Percentiles rank a stretch among this genome's conserved stretches.
Evolutionary conservation across 768 basidiomycete species (phyloP).

Genomic region (Hygrophoropsis aurantiaca): DNA sequence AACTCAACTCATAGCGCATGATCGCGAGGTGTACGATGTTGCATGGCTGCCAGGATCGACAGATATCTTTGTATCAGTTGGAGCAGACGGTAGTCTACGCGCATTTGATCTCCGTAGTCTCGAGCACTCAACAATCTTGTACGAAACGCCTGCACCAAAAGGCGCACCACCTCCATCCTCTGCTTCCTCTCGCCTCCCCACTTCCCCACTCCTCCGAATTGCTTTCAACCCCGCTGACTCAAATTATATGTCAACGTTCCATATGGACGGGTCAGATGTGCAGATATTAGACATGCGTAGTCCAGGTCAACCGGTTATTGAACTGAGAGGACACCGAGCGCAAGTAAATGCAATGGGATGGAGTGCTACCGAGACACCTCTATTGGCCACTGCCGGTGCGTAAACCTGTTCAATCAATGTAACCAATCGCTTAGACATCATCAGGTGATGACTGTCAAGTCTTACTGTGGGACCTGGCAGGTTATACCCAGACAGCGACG

Average conservation of each 20-base stretch:
- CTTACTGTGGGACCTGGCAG: conserved; percentile 87
- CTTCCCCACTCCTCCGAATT: conserved; percentile 81
- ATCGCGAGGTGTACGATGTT: conserved; percentile 94
- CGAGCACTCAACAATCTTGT: conserved; percentile 97
- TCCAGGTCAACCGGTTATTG: conserved; percentile 93
- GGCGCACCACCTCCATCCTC: conserved; percentile 59
- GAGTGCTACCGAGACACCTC: conserved; percentile 81
- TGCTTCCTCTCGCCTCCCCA: conserved; percentile 64
- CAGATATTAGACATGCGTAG: conserved; percentile 97
- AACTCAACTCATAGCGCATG: conserved; percentile 96
- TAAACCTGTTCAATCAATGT: conserved; percentile 10
- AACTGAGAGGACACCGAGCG: conserved; percentile 79
- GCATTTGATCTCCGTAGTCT: conserved; percentile 96
- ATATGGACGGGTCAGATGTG: conserved; percentile 86
- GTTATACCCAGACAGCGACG: conserved; percentile 57
- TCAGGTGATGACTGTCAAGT: conserved; percentile 92
- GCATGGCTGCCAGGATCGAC: conserved; percentile 97
- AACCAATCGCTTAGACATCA: conserved; percentile 5
- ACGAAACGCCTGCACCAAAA: conserved; percentile 87
- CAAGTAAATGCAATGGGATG: conserved; percentile 88
- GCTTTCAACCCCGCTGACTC: conserved; percentile 90
- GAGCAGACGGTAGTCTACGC: conserved; percentile 93
- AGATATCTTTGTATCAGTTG: conserved; percentile 97
- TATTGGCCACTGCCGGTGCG: conserved; percentile 86
- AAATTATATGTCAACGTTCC: conserved; percentile 97